phyloP scores from a whole-genome alignment of 2,329 filamentous ascomycete species.

The Madurella fahalii region DNA sequence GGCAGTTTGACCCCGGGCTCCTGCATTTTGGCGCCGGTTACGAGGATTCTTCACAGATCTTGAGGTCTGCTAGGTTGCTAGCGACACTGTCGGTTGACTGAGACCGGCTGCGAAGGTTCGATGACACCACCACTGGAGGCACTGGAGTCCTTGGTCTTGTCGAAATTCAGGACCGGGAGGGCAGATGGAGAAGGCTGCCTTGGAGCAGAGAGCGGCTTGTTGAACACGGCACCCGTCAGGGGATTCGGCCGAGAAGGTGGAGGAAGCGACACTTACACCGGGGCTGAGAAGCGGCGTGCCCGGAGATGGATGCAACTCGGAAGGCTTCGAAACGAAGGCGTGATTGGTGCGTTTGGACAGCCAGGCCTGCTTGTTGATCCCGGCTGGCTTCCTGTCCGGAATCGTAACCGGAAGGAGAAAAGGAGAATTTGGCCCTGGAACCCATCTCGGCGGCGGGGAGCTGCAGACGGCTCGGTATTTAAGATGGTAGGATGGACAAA shows the following conservation, averaged over 20 bases:
- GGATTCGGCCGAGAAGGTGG: not conserved
- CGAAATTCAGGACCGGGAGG: not conserved
- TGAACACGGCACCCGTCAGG: not conserved
- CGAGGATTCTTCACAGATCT: not conserved
- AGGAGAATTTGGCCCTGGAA: not conserved
- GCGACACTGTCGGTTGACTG: constrained; percentile 2
- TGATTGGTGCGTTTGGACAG: constrained; percentile 15
- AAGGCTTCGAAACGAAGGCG: constrained; percentile 1
- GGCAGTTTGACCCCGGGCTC: not conserved
- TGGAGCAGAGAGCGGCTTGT: not conserved
- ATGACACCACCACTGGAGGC: not conserved
- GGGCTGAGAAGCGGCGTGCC: not conserved
- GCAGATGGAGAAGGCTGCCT: not conserved
- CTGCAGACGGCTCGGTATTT: not conserved
- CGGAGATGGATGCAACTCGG: not conserved
- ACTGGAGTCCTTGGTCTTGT: not conserved
- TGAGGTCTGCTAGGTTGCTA: constrained; percentile 2
- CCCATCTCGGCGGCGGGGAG: not conserved
- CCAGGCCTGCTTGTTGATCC: not conserved
- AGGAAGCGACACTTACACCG: not conserved
- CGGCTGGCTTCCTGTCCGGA: not conserved
- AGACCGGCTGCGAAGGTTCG: not conserved
- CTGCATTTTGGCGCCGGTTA: not conserved
- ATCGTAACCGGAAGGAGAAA: not conserved
- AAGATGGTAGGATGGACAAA: not conserved